Base-by-base conservation (phyloP, 2,329 filamentous ascomycete species). In the Macroventuria anomochaeta region DNA sequence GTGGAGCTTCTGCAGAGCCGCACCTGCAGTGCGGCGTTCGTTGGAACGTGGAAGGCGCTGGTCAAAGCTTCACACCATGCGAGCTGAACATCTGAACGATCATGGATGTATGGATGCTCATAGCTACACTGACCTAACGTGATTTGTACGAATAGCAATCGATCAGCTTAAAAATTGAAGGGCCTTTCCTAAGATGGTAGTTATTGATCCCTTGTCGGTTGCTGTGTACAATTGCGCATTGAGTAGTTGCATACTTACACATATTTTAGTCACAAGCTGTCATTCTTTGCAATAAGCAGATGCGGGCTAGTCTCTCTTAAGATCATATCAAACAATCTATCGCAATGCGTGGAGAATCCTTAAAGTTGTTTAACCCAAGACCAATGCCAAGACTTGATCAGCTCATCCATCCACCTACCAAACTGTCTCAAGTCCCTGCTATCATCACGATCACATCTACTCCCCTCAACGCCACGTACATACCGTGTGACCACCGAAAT, bases 1-100 rank as follows among this genome's bases (percentile, higher is more conserved):
- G 59, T 64, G 63, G 56, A 57, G 57, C 47, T 51, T n/a, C 34
- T 64, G 65, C 61, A 63, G 59, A 61, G 57, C 44, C 50, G 42
- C 38, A 26, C 21, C 21, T 46, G 42, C 34, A 41, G 65, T 65
- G 64, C 54, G 40, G 57, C 36, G 39, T 44, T 39, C 31, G 23
- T 21, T 46, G 31, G 37, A 52, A 28, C 17, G 25, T 44, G 41
- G 39, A 44, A 55, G 52, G 52, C 52, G 52, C 25, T 28, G 21
- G 51, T 38, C 41, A 42, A 36, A 55, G 52, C 51, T 48, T 37
- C 38, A 13, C 11, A 37, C 11, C 20, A 29, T 39, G n/a, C 34
- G 21, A 33, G 28, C 28, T n/a, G 20, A 10, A 32, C 34, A 25
- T 17, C 33, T 28, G 20, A 36, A 28, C 21, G 20, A 20, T 28